Base-by-base conservation (phyloP, 106 monocot genomes). In the Acanthochlamys bracteata region DNA sequence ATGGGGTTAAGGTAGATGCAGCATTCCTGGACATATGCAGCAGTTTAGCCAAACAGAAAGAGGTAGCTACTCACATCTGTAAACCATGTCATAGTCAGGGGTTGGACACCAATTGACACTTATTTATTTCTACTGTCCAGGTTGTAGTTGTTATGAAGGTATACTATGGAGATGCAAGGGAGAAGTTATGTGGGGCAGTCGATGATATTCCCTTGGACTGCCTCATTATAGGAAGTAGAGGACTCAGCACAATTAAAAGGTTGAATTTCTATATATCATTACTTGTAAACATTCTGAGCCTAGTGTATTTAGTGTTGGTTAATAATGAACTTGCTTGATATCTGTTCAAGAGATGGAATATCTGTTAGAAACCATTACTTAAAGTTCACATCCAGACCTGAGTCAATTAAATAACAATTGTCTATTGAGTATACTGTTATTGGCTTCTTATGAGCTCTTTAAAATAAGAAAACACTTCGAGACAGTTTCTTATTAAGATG, bases 101-200 rank as follows among this genome's bases (percentile, higher is more conserved):
- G 43, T 43, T 43, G 43, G 13, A 43, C 10, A 8, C 13, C 43
- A 8, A 43, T 43, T 8, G 7, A 13, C 13, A 8, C 43, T 8
- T 43, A 7, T 7, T 43, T 7, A 43, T 7, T 41, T 20, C 57
- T 23, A 22, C 10, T 53, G 21, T 20, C 6, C 64, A 88, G 92
- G 77, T 71, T 11, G 84, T 24, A 39, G 65, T 93, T 27, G 77
- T 78, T 42, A 42, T 76, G 54, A 93, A 84, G 82, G 15, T 93
- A 11, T 93, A 82, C 78, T 88, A 87, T 84, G 92, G 92, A 23
- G 92, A 93, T 71, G 82, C 88, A 10, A 71, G 88, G 72, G 88
- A 93, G 84, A 82, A 84, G 73, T 76, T 93, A 19, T 69, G 71
- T 42, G 69, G 80, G 17, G 82, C 88, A 2, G 82, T 69, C 54